Base-by-base conservation (phyloP, 2,329 filamentous ascomycete genomes). In the Talaromyces sp. region DNA sequence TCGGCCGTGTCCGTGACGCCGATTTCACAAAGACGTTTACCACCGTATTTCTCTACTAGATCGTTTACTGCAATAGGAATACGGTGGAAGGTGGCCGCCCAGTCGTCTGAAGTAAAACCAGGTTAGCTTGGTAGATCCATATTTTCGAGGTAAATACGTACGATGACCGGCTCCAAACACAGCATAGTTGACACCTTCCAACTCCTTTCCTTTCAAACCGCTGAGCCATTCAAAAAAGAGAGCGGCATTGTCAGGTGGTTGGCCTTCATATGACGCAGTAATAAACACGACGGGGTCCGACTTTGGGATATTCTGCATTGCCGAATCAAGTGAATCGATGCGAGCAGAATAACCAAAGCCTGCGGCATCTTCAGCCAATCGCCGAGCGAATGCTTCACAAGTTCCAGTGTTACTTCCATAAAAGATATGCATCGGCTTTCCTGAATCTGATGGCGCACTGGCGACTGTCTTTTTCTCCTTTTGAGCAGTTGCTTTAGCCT, bases 251-350 rank as follows among this genome's bases (percentile, higher is more conserved):
- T 90, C 87, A 0, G 88, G 84, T 0, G 89, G 87, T 58, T 89
- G 81, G 0, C 89, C 89, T 67, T 92, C 89, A 65, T 92, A 92
- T 1, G 85, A 87, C 0, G 89, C 83, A 0, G 86, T 86, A 63
- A 92, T 80, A 54, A 92, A 80, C 26, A 90, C 76, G 0, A 89
- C 80, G 0, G 88, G 88, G 7, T 82, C 79, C 27, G 83, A 79
- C 55, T 78, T 84, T 0, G 86, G 83, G 0, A 92, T 69, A 2
- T 82, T 80, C 54, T 84, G 81, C 19, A 82, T 83, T 0, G 85
- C 87, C 0, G 80, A 77, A 67, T 92, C 87, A 43, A 92, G 72
- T 1, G 81, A 79, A 24, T 82, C 79, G 1, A 88, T 74, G 3
- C 10, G 27, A 14, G 84, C 83, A 3, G 70, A 73, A 71, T 86